Evolutionary conservation across 495 filamentous ascomycete species (phyloP), one percentile per base, ranked within the genome.

Genomic region (Lophium mytilinum): DNA sequence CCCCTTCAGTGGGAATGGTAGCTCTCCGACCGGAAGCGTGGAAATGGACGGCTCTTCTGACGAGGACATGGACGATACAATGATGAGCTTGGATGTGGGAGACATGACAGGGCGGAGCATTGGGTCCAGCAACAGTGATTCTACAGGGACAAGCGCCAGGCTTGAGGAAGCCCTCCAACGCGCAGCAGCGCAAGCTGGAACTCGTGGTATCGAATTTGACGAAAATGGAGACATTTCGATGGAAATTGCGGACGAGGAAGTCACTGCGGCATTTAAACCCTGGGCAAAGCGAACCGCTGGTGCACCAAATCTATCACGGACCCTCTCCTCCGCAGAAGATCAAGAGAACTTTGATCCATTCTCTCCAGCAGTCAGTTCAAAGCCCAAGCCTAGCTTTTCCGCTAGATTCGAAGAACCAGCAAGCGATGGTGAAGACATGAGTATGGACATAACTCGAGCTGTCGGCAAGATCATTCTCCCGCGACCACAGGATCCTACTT

Each of bases 171-270:
- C 83, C 37, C 73, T 96, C n/a, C 79, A 83, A 47, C 80, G 85
- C 57, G 90, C 90, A 4, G 81, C 88, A 8, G 79, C 78, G 46
- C 79, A 82, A 66, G 89, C 90, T 30, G 87, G 83, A 15, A 88
- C 83, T 0, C 72, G 77, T 51, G 76, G 75, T 15, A 73, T 85
- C 40, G 82, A 83, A 14, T 73, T 80, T 50, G 80, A 84, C 50
- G 79, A 82, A 40, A 74, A 78, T 53, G 76, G 73, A 19, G 81
- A 88, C 10, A 76, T 87, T 55, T 80, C 80, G 2, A 79, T 87
- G 70, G 87, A 88, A 49, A 83, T 90, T 42, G 87, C 86, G 7
- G 84, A 88, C 53, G 87, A 93, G 58, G 83, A 90, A 53, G 84
- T 95, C 54, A 89, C 88, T 8, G 80, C 81, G 37, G 82, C 85